Evolutionary conservation across 2,329 filamentous ascomycete species (phyloP).

Genomic region (Metarhizium anisopliae): DNA sequence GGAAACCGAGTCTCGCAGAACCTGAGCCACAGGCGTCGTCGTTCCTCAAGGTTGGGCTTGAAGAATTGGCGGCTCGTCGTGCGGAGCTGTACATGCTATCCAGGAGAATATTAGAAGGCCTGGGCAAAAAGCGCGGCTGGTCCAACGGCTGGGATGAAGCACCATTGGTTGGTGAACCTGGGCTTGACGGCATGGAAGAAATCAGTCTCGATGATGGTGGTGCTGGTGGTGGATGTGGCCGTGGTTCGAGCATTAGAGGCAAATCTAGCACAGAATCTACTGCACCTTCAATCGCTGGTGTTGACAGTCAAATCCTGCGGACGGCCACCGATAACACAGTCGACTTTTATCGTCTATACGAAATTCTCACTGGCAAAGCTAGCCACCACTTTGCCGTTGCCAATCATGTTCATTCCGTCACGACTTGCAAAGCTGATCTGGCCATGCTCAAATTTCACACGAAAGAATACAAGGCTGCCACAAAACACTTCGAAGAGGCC

Average conservation of each 20-base stretch:
- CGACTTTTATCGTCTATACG: slow-evolving; percentile 58
- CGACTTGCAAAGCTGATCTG: slow-evolving; percentile 73
- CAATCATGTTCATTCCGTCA: slow-evolving; percentile 66
- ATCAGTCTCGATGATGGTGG: slow-evolving; percentile 36
- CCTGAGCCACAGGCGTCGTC: slow-evolving; percentile 32
- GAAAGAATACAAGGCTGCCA: slow-evolving; percentile 64
- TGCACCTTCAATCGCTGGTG: slow-evolving; percentile 22
- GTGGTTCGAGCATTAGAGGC: slow-evolving; percentile 12
- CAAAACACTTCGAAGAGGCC: slow-evolving; percentile 68
- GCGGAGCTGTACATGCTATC: slow-evolving; percentile 77
- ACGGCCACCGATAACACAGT: slow-evolving; percentile 52
- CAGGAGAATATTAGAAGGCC: slow-evolving; percentile 65
- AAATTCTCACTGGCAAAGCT: slow-evolving; percentile 75
- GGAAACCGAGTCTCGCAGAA: slow-evolving; percentile 28
- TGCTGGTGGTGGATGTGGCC: slow-evolving; percentile 21
- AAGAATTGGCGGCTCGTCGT: slow-evolving; percentile 73
- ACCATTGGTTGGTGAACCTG: slow-evolving; percentile 37
- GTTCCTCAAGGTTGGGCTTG: slow-evolving; percentile 56
- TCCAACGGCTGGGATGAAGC: slow-evolving; percentile 63
- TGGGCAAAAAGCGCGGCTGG: slow-evolving; percentile 68
- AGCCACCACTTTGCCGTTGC: slow-evolving; percentile 76
- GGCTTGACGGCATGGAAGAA: slow-evolving; percentile 44
- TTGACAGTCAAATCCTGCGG: slow-evolving; percentile 42
- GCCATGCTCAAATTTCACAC: slow-evolving; percentile 74
- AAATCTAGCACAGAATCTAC: neutral